Conservation (phyloP, 306 rosid species). For the Citrullus mucosospermus region DNA sequence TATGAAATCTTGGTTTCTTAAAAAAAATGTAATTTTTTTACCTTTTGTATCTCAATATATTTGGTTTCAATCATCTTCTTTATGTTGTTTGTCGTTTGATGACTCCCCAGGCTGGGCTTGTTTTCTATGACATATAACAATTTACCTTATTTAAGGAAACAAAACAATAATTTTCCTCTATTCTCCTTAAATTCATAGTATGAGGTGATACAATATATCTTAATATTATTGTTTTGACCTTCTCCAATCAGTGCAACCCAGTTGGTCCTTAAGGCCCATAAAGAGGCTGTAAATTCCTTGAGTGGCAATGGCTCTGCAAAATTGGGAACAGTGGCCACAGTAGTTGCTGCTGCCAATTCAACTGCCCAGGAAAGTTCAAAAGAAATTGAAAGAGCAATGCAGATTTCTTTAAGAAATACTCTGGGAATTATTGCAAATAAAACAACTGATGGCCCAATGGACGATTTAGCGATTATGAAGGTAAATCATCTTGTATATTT, state of each 20-base stretch:
- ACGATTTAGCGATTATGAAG: constrained; percentile 91
- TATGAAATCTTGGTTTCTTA: background rate
- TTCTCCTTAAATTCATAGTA: background rate
- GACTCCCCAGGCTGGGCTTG: background rate
- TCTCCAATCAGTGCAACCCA: constrained; percentile 59
- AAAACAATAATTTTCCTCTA: background rate
- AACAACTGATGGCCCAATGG: constrained; percentile 80
- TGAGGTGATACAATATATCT: background rate
- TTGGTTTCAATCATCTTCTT: background rate
- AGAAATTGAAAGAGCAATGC: constrained; percentile 97
- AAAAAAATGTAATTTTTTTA: background rate
- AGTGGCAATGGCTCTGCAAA: constrained; percentile 88
- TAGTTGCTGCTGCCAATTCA: constrained; percentile 95
- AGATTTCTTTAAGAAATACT: constrained; percentile 83
- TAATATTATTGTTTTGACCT: constrained; percentile 1
- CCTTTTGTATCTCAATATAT: background rate
- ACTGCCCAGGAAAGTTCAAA: constrained; percentile 84
- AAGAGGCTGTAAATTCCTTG: constrained; percentile 92
- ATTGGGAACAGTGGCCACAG: constrained; percentile 93
- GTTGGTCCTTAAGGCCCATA: constrained; percentile 93
- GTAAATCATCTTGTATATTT: constrained; percentile 18
- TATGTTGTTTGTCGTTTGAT: background rate
- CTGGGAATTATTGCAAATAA: constrained; percentile 68
- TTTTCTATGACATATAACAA: background rate
- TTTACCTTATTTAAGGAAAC: background rate